A percentile compares a stretch with the other conserved stretches of the same genome.
These are phyloP conservation scores for Yarrowia sp. DNA, from an alignment of 805 yeast genomes.

Conservation along the genomic window DNA sequence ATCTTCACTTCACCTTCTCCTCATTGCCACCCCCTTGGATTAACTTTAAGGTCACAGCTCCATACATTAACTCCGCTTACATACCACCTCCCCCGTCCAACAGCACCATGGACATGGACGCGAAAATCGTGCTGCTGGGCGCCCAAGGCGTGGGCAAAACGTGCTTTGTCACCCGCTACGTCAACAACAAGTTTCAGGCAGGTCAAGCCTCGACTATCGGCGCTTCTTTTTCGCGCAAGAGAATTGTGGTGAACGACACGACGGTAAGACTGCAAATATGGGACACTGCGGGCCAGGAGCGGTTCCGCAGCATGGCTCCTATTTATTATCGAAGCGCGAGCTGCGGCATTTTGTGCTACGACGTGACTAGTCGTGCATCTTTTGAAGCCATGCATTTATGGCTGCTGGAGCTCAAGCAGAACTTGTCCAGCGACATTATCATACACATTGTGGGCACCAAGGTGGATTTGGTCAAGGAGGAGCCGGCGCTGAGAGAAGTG, in stretches of 20 bases:
- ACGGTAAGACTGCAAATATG: conserved; percentile 55
- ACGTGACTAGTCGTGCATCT: conserved; percentile 39
- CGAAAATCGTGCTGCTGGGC: conserved; percentile 40
- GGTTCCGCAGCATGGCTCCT: conserved; percentile 83
- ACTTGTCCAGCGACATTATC: conserved; percentile 36
- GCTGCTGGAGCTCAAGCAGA: conserved; percentile 38
- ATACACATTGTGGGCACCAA: conserved; percentile 41
- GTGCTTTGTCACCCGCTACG: conserved; percentile 40
- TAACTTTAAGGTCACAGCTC: conserved; percentile 21
- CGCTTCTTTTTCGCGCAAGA: conserved; percentile 40
- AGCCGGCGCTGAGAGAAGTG: conserved; percentile 38
- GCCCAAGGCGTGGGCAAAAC: conserved; percentile 42
- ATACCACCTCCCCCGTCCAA: neutral
- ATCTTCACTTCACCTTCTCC: neutral
- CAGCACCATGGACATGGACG: conserved; percentile 33
- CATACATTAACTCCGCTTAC: conserved; percentile 13
- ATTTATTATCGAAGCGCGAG: conserved; percentile 43
- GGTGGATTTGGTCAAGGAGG: conserved; percentile 39
- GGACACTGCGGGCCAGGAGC: conserved; percentile 98
- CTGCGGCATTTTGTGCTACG: conserved; percentile 41
- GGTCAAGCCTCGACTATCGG: conserved; percentile 41
- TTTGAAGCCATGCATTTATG: conserved; percentile 41
- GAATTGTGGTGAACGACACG: conserved; percentile 38
- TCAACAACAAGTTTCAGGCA: conserved; percentile 39
- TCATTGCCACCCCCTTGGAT: neutral